Conservation (phyloP, 495 filamentous ascomycete genomes). For the Aspergillus funiculosus region DNA sequence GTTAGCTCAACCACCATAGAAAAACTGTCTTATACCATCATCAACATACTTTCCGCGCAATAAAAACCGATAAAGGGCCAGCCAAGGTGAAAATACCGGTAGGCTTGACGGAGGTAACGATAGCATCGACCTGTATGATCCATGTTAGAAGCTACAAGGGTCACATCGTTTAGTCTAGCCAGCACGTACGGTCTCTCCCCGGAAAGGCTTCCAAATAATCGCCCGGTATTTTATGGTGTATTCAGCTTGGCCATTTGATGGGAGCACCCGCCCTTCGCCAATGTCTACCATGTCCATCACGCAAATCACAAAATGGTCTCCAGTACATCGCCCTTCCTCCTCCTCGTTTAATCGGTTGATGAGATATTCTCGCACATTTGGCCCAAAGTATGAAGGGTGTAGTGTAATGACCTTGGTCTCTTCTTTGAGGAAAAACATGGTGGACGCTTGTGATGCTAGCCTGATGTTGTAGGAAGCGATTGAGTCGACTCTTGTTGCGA, state of each 20-base stretch:
- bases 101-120: slow-evolving; percentile 81
- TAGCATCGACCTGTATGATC: slow-evolving; percentile 71
- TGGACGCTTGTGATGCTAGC: slow-evolving; percentile 3
- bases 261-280: slow-evolving; percentile 84
- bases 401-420: slow-evolving; percentile 88
- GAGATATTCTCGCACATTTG: slow-evolving; percentile 82
- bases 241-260: slow-evolving; percentile 81
- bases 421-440: slow-evolving; percentile 96
- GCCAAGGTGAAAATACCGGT: slow-evolving; percentile 90
- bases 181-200: slow-evolving; percentile 80
- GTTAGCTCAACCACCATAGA: slow-evolving; percentile 17
- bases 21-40: not conserved
- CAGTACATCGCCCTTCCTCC: slow-evolving; percentile 88
- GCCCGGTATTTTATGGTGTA: slow-evolving; percentile 93
- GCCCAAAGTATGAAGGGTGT: slow-evolving; percentile 93
- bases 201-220: slow-evolving; percentile 95
- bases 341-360: slow-evolving; percentile 80
- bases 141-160: not conserved
- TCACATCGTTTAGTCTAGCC: not conserved
- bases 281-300: slow-evolving; percentile 93
- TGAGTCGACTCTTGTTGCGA: no score
- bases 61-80: slow-evolving; percentile 82
- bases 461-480: not conserved
- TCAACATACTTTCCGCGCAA: slow-evolving; percentile 70
- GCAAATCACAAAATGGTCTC: slow-evolving; percentile 91